Evolutionary conservation across 192 early-diverging fungal species (phyloP).

Genomic region (Coemansia sp.): DNA sequence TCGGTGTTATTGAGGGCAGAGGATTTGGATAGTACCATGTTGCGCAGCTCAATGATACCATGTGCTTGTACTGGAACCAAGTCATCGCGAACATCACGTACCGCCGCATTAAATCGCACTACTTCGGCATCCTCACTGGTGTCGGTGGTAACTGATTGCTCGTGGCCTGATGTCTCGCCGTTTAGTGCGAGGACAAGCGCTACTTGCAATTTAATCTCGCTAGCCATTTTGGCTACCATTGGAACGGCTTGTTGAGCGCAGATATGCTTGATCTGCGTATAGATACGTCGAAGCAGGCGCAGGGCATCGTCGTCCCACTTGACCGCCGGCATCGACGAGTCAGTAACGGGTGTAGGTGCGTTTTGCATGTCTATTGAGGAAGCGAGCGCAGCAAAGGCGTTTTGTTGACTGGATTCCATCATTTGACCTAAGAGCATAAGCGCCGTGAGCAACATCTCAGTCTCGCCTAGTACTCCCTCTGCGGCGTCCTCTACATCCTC

Average conservation of each 20-base stretch:
- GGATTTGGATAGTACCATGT: constrained; percentile 77
- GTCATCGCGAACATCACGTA: constrained; percentile 77
- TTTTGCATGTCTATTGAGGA: neutral
- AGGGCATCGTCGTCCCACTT: constrained; percentile 20
- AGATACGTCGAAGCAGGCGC: constrained; percentile 34
- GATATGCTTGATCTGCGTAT: constrained; percentile 17
- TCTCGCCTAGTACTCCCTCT: constrained; percentile 57
- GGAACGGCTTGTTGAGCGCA: neutral
- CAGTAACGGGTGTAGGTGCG: neutral
- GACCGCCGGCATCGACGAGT: constrained; percentile 13
- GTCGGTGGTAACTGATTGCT: neutral
- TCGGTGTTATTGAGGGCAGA: constrained; percentile 56
- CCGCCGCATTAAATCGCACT: constrained; percentile 69
- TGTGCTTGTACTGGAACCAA: constrained; percentile 87
- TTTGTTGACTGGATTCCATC: constrained; percentile 58
- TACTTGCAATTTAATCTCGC: constrained; percentile 24
- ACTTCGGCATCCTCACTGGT: constrained; percentile 38
- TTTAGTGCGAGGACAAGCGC: constrained; percentile 44
- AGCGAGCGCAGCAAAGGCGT: constrained; percentile 14
- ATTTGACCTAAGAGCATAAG: constrained; percentile 68
- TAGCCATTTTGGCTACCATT: neutral
- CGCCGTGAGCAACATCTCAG: constrained; percentile 61
- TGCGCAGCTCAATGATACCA: constrained; percentile 79
- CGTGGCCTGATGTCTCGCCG: constrained; percentile 13
- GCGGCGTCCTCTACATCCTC: constrained; percentile 22